Evolutionary conservation across 225 moss, liverwort and hornwort genomes (phyloP).

Genomic region (Anthoceros angustus): DNA sequence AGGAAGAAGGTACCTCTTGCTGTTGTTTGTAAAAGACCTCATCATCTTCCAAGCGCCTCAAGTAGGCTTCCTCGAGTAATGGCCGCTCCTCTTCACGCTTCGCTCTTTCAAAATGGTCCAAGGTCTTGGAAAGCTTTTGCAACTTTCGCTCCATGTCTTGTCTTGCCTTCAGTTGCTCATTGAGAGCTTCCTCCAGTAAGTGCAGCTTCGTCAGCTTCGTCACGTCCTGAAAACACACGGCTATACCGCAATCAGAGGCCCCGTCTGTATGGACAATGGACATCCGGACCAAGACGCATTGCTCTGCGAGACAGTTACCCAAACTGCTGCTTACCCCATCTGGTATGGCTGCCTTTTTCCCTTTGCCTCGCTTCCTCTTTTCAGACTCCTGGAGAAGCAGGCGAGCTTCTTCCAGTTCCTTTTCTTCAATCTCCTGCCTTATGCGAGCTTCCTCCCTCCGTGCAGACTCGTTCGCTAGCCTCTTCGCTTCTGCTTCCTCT

Average conservation of each 20-base stretch:
- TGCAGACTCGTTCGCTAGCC: neutral
- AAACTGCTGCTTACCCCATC: neutral
- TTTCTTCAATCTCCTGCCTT: neutral
- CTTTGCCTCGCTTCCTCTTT: neutral
- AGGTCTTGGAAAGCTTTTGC: constrained; percentile 68
- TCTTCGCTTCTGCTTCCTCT: neutral
- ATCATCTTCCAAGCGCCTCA: constrained; percentile 67
- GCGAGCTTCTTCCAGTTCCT: neutral
- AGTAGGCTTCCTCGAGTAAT: constrained; percentile 66
- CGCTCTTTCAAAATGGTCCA: constrained; percentile 92
- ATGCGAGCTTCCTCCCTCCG: neutral
- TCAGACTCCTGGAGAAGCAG: neutral
- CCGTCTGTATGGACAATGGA: too few species aligned
- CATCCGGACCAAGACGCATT: neutral
- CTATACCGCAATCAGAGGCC: too few species aligned
- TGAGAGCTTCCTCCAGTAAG: constrained; percentile 83
- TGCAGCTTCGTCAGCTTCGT: constrained; percentile 77
- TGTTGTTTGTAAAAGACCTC: constrained; percentile 75
- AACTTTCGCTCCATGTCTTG: constrained; percentile 98
- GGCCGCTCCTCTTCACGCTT: constrained; percentile 96
- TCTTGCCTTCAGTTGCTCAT: constrained; percentile 89
- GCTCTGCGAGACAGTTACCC: neutral
- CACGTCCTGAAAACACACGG: constrained; percentile 31
- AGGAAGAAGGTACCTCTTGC: constrained; percentile 41
- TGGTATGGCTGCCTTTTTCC: neutral